Percentiles rank a stretch among this genome's conserved stretches.
These are phyloP conservation scores for Herpetospermum pedunculosum DNA, from an alignment of 306 rosid genomes.

Conservation along the genomic window DNA sequence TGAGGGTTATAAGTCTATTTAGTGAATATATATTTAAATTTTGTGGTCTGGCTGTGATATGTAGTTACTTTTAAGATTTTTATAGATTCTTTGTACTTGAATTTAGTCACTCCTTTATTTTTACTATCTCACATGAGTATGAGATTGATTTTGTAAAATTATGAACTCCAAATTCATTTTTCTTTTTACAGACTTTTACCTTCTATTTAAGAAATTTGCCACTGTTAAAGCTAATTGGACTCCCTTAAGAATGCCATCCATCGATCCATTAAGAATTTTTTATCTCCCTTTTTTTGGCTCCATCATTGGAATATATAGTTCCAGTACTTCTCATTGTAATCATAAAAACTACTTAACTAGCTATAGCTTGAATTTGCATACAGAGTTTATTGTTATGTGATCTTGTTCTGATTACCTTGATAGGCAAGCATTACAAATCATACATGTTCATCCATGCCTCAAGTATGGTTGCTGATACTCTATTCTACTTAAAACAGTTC, in stretches of 20 bases:
- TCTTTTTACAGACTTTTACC: neutral
- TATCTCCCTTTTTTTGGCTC: neutral
- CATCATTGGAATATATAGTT: neutral
- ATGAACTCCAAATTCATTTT: neutral
- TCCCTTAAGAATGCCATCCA: neutral
- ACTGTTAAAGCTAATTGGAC: neutral
- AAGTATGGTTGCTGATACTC: neutral
- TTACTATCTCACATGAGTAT: neutral
- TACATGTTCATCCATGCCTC: neutral
- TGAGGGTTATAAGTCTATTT: neutral
- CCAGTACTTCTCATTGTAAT: neutral
- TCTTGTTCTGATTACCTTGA: neutral
- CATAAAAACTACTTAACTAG: neutral
- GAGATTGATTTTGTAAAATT: neutral
- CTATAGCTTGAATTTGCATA: neutral
- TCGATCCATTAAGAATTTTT: neutral
- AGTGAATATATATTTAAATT: neutral
- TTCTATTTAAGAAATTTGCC: neutral
- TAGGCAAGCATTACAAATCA: neutral
- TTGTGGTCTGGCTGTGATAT: neutral
- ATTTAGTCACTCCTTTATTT: neutral
- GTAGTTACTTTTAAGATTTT: neutral
- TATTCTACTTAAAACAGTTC: slow-evolving; percentile 22
- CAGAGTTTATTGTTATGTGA: neutral
- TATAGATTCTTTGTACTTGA: neutral